Base-by-base conservation (phyloP, 129 eudicot genomes). In the Flaveria bidentis region DNA sequence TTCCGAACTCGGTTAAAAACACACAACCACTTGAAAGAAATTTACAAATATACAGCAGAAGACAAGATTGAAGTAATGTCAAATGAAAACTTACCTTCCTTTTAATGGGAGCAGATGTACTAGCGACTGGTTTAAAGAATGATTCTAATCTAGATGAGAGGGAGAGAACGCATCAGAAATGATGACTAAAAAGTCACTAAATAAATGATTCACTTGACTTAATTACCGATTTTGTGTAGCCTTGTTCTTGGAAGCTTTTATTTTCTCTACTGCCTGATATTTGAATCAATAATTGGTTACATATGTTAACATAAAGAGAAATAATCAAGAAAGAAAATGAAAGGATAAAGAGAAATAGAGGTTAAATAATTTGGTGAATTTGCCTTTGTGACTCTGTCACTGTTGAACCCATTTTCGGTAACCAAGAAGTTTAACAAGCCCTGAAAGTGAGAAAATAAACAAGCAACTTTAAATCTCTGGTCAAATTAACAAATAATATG, bases 191-290 rank as follows among this genome's bases (percentile, higher is more conserved):
- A 71, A 18, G 26, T 53, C 20, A 77, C 18, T 68, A 0, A 46
- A 45, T 30, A 4, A 58, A 46, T 17, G 9, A n/a, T 12, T 45
- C 23, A 9, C 33, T 62, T 62, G 33, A 73, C 80, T 53, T 69
- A 6, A 80, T 57, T 88, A 94, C 98, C 97, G 84, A 64, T 90
- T 91, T 74, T 94, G 97, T 46, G 96, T 76, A 16, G 90, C 78
- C 81, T 94, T 94, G 80, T 84, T 88, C 86, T 94, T 94, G 65
- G 96, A 91, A 52, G 97, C 88, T 84, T 94, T 94, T 75, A 94
- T 91, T 85, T 94, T 91, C 81, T 94, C 98, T 71, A 94, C 83
- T 5, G 89, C 88, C 89, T 84, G 13, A 69, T 72, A 22, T 52
- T 60, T 36, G 14, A 70, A 75, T 56, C 64, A 69, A 74, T 44